phyloP scores from a whole-genome alignment of 495 filamentous ascomycete genomes.

The Cercophora newfieldiana region DNA sequence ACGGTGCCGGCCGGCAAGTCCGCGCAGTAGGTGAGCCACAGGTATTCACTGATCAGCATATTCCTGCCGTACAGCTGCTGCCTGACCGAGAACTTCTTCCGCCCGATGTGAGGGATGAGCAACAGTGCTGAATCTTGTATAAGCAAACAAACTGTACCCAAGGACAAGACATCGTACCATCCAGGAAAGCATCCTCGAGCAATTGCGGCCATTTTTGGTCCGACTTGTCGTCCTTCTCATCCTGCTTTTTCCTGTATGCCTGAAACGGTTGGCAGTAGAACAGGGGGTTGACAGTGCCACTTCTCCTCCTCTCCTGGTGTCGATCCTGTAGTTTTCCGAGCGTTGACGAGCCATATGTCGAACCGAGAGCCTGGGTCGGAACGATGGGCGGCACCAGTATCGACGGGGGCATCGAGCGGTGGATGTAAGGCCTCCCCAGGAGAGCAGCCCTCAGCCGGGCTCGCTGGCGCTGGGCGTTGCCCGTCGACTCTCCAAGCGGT shows the following conservation, averaged over 20 bases:
- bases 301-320: slow-evolving; percentile 21
- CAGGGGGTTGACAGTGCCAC: slow-evolving; percentile 49
- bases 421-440: neutral
- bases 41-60: slow-evolving; percentile 83
- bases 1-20: slow-evolving; percentile 36
- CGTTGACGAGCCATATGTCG: slow-evolving; percentile 34
- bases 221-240: slow-evolving; percentile 49
- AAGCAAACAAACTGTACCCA: neutral
- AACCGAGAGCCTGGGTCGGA: slow-evolving; percentile 44
- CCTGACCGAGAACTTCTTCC: slow-evolving; percentile 71
- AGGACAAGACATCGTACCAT: slow-evolving; percentile 58
- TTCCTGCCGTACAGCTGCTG: slow-evolving; percentile 82
- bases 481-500: slow-evolving; percentile 51
- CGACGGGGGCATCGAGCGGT: slow-evolving; percentile 29
- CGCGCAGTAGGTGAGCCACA: slow-evolving; percentile 56
- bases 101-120: slow-evolving; percentile 77
- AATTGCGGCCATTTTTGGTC: slow-evolving; percentile 74
- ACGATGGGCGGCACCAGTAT: slow-evolving; percentile 46
- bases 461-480: slow-evolving; percentile 44
- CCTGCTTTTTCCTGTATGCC: slow-evolving; percentile 68
- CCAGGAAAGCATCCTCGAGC: slow-evolving; percentile 84
- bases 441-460: neutral
- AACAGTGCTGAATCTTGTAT: slow-evolving; percentile 62
- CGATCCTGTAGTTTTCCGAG: slow-evolving; percentile 25
- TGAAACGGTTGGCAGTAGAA: slow-evolving; percentile 56